Evolutionary conservation across 75 land plant genomes (phyloP).

Genomic region (Gnetum montanum): DNA sequence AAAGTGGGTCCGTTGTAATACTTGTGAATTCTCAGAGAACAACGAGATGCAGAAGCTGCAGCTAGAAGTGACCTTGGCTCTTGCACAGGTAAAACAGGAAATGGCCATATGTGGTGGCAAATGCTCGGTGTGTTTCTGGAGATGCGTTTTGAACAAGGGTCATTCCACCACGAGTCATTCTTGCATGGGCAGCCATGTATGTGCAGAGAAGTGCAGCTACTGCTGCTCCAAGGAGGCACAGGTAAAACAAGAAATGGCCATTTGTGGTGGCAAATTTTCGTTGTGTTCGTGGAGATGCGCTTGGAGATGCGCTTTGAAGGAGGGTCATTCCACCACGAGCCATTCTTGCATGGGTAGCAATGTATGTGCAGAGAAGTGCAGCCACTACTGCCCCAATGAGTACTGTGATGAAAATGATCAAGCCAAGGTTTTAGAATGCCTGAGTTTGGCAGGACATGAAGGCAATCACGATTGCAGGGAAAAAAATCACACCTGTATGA

Average conservation of each 20-base stretch:
- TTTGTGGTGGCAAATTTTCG: neutral
- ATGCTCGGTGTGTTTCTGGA: conserved; percentile 20
- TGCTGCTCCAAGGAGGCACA: conserved; percentile 8
- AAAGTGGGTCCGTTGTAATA: conserved; percentile 16
- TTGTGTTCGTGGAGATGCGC: conserved; percentile 12
- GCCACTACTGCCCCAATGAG: too few relatives aligned
- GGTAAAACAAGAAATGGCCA: neutral
- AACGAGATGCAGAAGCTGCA: conserved; percentile 22
- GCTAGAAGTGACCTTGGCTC: conserved; percentile 5
- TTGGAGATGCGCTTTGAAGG: conserved; percentile 20
- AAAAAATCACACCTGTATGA: neutral
- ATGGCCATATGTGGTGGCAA: conserved; percentile 20
- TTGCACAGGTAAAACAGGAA: conserved; percentile 12
- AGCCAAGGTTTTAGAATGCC: conserved; percentile 4
- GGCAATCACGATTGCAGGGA: neutral
- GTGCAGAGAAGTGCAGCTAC: neutral
- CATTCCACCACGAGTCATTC: conserved; percentile 20
- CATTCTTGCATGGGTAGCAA: too few relatives aligned
- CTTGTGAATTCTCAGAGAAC: conserved; percentile 9
- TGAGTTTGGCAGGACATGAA: conserved; percentile 22
- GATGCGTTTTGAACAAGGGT: conserved; percentile 13
- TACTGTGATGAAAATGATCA: too few relatives aligned
- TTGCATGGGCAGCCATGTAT: conserved; percentile 17
- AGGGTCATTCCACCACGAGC: too few relatives aligned
- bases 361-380: too few relatives aligned